Conservation (phyloP, 2,329 filamentous ascomycete genomes). For the Colletotrichum siamense region DNA sequence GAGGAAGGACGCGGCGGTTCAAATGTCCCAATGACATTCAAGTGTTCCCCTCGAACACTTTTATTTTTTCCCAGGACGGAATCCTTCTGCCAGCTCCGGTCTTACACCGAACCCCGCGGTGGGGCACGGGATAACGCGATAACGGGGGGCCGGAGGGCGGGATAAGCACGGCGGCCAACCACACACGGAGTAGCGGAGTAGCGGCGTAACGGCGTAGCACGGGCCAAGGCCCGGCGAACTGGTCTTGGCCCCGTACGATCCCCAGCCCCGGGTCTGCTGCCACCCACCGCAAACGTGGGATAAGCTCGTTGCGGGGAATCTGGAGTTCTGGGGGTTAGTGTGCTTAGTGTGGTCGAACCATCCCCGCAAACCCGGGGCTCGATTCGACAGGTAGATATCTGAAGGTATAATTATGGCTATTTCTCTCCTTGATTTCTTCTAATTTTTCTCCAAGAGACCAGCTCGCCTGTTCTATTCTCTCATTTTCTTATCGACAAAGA, state of each 20-base stretch:
- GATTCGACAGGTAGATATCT: background rate
- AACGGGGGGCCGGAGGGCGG: background rate
- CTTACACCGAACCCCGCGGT: slow-evolving; percentile 1
- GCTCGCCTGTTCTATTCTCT: background rate
- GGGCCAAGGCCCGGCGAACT: background rate
- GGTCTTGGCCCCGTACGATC: background rate
- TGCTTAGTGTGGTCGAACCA: background rate
- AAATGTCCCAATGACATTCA: background rate
- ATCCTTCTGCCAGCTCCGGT: background rate
- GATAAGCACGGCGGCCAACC: background rate
- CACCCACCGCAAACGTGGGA: background rate
- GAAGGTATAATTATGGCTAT: background rate
- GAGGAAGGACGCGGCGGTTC: background rate
- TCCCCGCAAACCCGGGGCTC: background rate
- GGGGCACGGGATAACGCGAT: slow-evolving; percentile 8
- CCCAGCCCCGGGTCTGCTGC: background rate
- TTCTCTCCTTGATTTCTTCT: background rate
- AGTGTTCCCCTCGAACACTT: background rate
- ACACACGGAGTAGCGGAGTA: slow-evolving; percentile 3
- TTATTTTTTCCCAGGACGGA: background rate
- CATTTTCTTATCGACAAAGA: background rate
- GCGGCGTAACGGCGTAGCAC: slow-evolving; percentile 12
- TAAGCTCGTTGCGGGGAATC: background rate
- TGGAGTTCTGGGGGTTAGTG: background rate
- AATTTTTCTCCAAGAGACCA: background rate